Evolutionary conservation across 2,329 filamentous ascomycete species (phyloP).

Genomic region (Aspergillus glaucus): DNA sequence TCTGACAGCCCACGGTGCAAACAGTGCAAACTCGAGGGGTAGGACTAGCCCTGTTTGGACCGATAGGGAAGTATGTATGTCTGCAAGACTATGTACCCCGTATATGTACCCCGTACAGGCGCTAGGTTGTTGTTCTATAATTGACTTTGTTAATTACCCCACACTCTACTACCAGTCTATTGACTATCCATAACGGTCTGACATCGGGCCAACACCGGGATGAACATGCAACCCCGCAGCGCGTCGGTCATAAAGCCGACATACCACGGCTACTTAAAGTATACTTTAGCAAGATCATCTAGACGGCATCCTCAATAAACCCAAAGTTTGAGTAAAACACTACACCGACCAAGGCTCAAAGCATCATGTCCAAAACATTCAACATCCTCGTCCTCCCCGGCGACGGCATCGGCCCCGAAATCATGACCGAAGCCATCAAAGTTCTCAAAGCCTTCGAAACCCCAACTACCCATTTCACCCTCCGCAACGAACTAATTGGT

Average conservation of each 20-base stretch:
- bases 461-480: conserved; percentile 65
- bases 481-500: conserved; percentile 76
- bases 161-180: not conserved
- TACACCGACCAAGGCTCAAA: not conserved
- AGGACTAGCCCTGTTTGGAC: conserved; percentile 11
- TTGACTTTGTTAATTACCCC: too few relatives aligned
- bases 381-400: conserved; percentile 70
- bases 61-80: not conserved
- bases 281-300: not conserved
- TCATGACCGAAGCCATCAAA: conserved; percentile 47
- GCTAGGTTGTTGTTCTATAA: too few relatives aligned
- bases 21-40: conserved; percentile 9
- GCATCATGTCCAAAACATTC: conserved; percentile 37
- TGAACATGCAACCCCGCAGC: conserved; percentile 17
- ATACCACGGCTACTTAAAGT: conserved; percentile 3
- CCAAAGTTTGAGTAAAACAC: not conserved
- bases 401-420: conserved; percentile 76
- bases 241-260: conserved; percentile 14
- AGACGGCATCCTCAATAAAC: not conserved
- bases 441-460: conserved; percentile 68
- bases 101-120: too few relatives aligned
- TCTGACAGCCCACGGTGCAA: conserved; percentile 1
- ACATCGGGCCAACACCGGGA: conserved; percentile 13
- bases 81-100: too few relatives aligned
- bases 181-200: not conserved